Base-by-base conservation (phyloP, 2,329 filamentous ascomycete species). In the Neonectria sp. region DNA sequence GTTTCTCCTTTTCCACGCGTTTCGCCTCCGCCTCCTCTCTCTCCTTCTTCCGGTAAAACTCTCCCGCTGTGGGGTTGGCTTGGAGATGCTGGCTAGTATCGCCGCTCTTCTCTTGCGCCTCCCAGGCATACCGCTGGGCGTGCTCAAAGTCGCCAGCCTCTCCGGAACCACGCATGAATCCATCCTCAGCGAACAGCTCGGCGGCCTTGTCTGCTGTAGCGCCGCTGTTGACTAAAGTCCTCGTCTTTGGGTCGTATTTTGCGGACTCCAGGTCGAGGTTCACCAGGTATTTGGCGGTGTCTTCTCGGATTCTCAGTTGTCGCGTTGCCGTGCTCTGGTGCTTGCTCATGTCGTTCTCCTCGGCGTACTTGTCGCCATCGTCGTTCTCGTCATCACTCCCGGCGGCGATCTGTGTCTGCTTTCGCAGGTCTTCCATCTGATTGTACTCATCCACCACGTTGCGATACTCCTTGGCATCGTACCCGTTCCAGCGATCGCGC, bases 401-500 rank as follows among this genome's bases (percentile, higher is more conserved):
- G 15, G 82, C 85, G 2, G 60, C 70, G 55, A 83, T 84, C 73
- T 86, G 82, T 12, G 86, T 87, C 65, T 86, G 84, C 74, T 88
- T 84, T n/a, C 87, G 83, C 69, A 98, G 83, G 71, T 92, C 90
- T 78, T 98, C 95, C 80, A 98, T 85, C 78, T 95, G 90, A 69
- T 96, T 92, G 80, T 93, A 97, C 74, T 97, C 94, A 57, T 97
- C 91, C 46, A 98, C 91, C n/a, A 98, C 93, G 68, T 89, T 86
- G 67, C 90, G 88, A 79, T 97, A 98, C 80, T 98, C 93, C 71
- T 89, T 90, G 1, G 95, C 86, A 79, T 98, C 95, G 81, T 97
- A 99, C n/a, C 95, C 95, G 78, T 98, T 98, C 95, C 96, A 99
- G 49, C 95, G 90, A 83, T 99, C 96, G 73, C 96, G 89, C 85